Evolutionary conservation across 2,329 filamentous ascomycete species (phyloP), one percentile per base, ranked within the genome.

Genomic region (Pseudocercospora fijiensis): DNA sequence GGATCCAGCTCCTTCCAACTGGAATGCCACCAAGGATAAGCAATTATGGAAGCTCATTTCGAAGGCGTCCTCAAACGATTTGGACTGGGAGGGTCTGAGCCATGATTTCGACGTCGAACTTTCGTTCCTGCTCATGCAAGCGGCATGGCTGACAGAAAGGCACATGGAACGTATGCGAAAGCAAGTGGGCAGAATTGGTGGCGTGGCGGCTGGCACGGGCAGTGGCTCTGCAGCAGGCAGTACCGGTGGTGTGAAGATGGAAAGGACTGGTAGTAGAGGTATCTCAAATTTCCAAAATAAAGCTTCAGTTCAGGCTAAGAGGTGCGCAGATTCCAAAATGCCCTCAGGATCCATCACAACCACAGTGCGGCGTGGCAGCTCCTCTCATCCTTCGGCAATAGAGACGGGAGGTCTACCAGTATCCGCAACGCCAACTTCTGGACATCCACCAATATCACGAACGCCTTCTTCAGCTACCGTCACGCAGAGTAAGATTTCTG

Each of bases 11-110:
- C 88, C 89, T 68, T 93, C 95, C 61, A 87, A 92, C 76, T 99
- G 95, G 95, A 88, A 93, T 77, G 84, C 89, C 1, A 82, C 84
- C 22, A 98, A 97, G 77, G 95, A 98, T 74, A 90, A 91, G 64
- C 87, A 87, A 9, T 79, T 99, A 16, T 99, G 95, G 95, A 91
- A 91, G 76, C 87, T 96, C 58, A 85, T 98, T 5, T 96, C 92
- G 0, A 88, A 88, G 65, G 87, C 89, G 85, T 84, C 66, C 60
- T 67, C 64, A 47, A 59, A 66, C 62, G 90, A 96, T 73, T 88
- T 97, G 73, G 88, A 98, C 76, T 99, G 94, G 73, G 69, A 71
- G 37, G 66, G 65, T 0, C 62, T 73, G 27, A 72, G 70, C 24
- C 60, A 85, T 58, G 83, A 86, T 52, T 96, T 97, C 77, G 85